These are phyloP conservation scores for Pleurotus djamor DNA, from an alignment of 768 basidiomycete species.

Conservation along the genomic window DNA sequence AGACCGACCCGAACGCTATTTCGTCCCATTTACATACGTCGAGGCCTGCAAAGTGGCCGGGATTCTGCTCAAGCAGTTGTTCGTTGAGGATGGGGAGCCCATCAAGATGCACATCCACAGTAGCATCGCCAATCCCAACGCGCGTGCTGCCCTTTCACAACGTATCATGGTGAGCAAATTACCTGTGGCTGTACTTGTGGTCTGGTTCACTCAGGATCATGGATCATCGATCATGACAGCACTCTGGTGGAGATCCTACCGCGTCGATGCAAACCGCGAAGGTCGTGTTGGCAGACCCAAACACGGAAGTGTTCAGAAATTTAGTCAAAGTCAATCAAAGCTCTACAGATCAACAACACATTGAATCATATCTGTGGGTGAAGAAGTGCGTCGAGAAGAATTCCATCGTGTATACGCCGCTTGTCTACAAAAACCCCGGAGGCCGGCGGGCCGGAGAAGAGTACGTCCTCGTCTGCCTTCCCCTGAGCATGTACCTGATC, in stretches of 20 bases:
- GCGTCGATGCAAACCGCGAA: conserved; percentile 69
- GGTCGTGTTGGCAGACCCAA: conserved; percentile 79
- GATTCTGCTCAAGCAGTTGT: conserved; percentile 73
- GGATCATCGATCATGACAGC: conserved; percentile 42
- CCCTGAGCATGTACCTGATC: background rate
- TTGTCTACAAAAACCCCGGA: conserved; percentile 83
- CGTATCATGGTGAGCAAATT: conserved; percentile 59
- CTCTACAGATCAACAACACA: conserved; percentile 68
- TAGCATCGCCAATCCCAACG: conserved; percentile 79
- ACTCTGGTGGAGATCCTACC: conserved; percentile 78
- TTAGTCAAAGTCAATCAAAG: conserved; percentile 73
- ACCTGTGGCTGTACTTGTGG: no score
- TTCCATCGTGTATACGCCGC: conserved; percentile 62
- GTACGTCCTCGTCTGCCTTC: conserved; percentile 36
- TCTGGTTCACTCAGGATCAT: no score
- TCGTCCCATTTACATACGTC: conserved; percentile 80
- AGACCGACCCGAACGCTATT: conserved; percentile 73
- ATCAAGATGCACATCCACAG: conserved; percentile 80
- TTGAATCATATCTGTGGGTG: conserved; percentile 83
- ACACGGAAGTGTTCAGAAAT: conserved; percentile 72
- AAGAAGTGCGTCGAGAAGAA: conserved; percentile 79
- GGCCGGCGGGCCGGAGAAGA: conserved; percentile 81
- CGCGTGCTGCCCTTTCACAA: conserved; percentile 59
- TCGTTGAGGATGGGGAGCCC: conserved; percentile 60
- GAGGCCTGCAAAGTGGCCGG: conserved; percentile 84